Evolutionary conservation across 1,284 basidiomycete genomes (phyloP).

Genomic region (Singerocomus inundabilis): DNA sequence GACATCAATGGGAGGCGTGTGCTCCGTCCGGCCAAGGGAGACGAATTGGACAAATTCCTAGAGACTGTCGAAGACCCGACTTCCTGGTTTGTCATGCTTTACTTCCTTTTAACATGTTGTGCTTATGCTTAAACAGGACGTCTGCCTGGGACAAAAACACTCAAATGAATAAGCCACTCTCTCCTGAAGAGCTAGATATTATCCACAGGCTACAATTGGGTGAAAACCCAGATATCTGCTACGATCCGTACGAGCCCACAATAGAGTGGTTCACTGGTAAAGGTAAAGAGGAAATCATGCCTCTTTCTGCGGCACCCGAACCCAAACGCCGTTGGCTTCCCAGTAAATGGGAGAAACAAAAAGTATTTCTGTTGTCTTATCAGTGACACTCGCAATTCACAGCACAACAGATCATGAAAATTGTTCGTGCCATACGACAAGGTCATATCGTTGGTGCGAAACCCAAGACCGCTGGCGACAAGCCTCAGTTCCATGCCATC

Average conservation of each 20-base stretch:
- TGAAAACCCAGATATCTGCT: slow-evolving; percentile 89
- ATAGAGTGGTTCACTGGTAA: slow-evolving; percentile 98
- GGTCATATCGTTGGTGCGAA: slow-evolving; percentile 92
- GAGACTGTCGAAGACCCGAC: slow-evolving; percentile 90
- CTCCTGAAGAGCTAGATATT: slow-evolving; percentile 92
- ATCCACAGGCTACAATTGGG: slow-evolving; percentile 87
- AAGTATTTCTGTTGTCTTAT: slow-evolving; percentile 52
- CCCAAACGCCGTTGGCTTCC: slow-evolving; percentile 97
- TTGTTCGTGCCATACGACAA: slow-evolving; percentile 96
- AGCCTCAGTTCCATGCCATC: slow-evolving; percentile 84
- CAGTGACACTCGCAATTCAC: slow-evolving; percentile 8
- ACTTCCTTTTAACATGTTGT: slow-evolving; percentile 1
- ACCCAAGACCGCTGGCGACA: slow-evolving; percentile 68
- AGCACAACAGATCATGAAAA: slow-evolving; percentile 88
- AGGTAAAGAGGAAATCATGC: slow-evolving; percentile 93
- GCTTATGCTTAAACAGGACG: slow-evolving; percentile 56
- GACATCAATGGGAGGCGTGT: slow-evolving; percentile 94
- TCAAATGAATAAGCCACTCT: slow-evolving; percentile 85
- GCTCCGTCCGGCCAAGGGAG: slow-evolving; percentile 90
- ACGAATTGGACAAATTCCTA: slow-evolving; percentile 97
- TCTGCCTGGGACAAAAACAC: slow-evolving; percentile 90
- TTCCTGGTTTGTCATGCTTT: slow-evolving; percentile 63
- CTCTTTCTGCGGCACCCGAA: slow-evolving; percentile 87
- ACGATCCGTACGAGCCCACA: slow-evolving; percentile 91
- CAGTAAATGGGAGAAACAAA: slow-evolving; percentile 99